Percentiles rank a stretch among this genome's conserved stretches.
These are phyloP conservation scores for Aspergillus niger DNA, from an alignment of 2,329 filamentous ascomycete species.

Conservation along the genomic window DNA sequence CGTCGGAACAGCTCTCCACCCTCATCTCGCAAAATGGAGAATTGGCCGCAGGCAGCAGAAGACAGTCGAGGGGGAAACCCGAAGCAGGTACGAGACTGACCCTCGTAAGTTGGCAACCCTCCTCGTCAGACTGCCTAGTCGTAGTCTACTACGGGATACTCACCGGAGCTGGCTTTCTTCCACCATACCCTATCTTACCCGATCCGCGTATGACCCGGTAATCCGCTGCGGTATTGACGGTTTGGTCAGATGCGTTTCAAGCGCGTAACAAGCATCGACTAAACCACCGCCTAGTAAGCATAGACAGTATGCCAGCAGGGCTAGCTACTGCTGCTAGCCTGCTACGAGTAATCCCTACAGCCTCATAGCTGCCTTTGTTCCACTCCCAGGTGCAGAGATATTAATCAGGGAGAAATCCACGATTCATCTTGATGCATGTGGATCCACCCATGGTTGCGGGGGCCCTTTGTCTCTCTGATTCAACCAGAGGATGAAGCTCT, in stretches of 20 bases:
- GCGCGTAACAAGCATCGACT: constrained; percentile 14
- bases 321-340: background rate
- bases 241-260: constrained; percentile 17
- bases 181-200: constrained; percentile 27
- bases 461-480: constrained; percentile 8
- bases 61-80: background rate
- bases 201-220: constrained; percentile 22
- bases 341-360: constrained; percentile 12
- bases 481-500: background rate
- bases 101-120: background rate
- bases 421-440: constrained; percentile 7
- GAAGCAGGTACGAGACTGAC: background rate
- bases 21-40: background rate
- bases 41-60: background rate
- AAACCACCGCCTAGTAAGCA: background rate
- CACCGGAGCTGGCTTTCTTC: constrained; percentile 13
- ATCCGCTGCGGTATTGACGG: constrained; percentile 2
- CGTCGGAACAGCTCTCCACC: background rate
- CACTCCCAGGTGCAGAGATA: background rate
- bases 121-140: background rate
- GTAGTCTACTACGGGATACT: background rate
- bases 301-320: background rate
- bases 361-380: constrained; percentile 1
- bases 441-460: constrained; percentile 14
- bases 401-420: constrained; percentile 6